These are phyloP conservation scores for Melanomma pulvis-pyrius DNA, from an alignment of 495 filamentous ascomycete species.

Conservation along the genomic window DNA sequence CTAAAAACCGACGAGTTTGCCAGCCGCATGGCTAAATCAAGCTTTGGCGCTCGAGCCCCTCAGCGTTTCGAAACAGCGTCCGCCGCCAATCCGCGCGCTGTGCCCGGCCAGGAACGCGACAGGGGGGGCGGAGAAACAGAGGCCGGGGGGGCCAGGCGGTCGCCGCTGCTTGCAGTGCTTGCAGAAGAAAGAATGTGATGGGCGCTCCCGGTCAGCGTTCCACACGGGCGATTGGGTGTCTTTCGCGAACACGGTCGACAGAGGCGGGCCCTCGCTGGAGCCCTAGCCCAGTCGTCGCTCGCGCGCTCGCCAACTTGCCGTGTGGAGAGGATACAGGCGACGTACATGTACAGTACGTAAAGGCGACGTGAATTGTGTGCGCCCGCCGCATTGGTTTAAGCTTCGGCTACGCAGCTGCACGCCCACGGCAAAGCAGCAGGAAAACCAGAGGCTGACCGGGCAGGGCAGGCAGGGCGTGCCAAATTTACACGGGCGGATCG, in stretches of 20 bases:
- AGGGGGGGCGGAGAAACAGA: neutral
- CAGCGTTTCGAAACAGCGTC: conserved; percentile 11
- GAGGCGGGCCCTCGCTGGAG: no score
- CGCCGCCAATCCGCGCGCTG: neutral
- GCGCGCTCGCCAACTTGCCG: no score
- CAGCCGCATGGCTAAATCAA: conserved; percentile 3
- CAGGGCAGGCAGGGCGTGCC: neutral
- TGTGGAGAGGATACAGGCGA: no score
- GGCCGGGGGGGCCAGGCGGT: neutral
- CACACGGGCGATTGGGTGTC: no score
- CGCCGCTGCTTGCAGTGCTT: neutral
- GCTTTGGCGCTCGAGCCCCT: conserved; percentile 15
- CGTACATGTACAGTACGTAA: no score
- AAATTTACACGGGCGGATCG: conserved; percentile 20
- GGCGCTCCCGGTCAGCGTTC: no score
- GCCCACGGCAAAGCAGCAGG: neutral
- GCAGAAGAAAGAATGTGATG: no score
- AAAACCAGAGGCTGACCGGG: no score
- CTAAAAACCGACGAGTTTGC: neutral
- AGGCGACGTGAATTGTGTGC: neutral
- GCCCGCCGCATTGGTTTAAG: neutral
- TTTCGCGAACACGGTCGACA: no score
- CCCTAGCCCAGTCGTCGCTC: no score
- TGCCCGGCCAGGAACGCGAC: neutral
- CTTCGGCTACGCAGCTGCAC: conserved; percentile 2